phyloP scores from a whole-genome alignment of 805 yeast species.

The Cyberlindnera maclurae region DNA sequence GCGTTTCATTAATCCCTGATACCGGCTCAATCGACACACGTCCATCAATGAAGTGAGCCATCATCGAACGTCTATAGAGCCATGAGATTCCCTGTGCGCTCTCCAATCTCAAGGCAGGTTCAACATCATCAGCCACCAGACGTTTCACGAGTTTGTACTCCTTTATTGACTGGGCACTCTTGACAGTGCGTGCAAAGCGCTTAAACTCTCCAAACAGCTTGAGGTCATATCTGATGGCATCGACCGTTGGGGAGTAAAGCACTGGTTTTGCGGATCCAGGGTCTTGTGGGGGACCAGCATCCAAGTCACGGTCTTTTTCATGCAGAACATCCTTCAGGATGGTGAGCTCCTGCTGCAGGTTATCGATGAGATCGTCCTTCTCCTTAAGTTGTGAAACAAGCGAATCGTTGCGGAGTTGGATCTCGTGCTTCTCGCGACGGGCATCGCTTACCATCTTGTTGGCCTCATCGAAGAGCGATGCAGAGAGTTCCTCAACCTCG shows the following conservation, averaged over 20 bases:
- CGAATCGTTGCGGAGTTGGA: conserved; percentile 51
- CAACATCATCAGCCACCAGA: conserved; percentile 71
- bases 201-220: conserved; percentile 31
- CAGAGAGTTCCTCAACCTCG: conserved; percentile 77
- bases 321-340: conserved; percentile 57
- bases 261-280: conserved; percentile 14
- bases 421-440: conserved; percentile 54
- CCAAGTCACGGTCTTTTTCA: conserved; percentile 32
- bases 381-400: conserved; percentile 52
- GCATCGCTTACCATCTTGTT: conserved; percentile 81
- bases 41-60: conserved; percentile 70
- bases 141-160: conserved; percentile 50
- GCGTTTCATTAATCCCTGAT: conserved; percentile 72
- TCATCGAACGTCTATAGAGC: conserved; percentile 53
- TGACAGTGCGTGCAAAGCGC: conserved; percentile 30
- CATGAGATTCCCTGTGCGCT: conserved; percentile 56
- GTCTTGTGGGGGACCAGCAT: background rate
- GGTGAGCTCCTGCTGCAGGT: conserved; percentile 58
- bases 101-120: conserved; percentile 60
- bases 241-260: conserved; percentile 34
- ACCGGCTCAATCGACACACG: conserved; percentile 81
- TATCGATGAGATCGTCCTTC: conserved; percentile 58
- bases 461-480: conserved; percentile 75
- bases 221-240: conserved; percentile 36
- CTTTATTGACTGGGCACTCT: conserved; percentile 27